Evolutionary conservation across 306 rosid genomes (phyloP).

Genomic region (Leucaena leucocephala): DNA sequence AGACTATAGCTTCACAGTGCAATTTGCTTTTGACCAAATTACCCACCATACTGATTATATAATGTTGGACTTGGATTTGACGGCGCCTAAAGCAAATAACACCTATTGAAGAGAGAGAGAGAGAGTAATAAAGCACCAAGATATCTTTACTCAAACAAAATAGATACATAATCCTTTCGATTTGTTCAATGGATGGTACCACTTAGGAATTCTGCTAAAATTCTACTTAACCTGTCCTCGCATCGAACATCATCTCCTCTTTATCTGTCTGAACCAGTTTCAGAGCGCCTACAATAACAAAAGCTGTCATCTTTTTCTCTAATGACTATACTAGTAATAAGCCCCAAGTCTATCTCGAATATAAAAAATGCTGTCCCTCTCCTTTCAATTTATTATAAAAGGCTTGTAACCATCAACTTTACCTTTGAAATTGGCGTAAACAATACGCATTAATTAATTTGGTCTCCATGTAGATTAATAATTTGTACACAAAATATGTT

Average conservation of each 20-base stretch:
- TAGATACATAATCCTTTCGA: background rate
- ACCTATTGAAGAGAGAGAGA: background rate
- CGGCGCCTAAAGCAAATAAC: conserved; percentile 14
- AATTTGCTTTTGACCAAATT: conserved; percentile 40
- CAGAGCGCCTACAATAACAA: conserved; percentile 15
- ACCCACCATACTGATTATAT: conserved; percentile 11
- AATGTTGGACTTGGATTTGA: conserved; percentile 31
- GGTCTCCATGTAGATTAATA: background rate
- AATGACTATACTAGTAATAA: background rate
- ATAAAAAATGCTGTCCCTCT: background rate
- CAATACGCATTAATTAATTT: background rate
- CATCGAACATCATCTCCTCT: background rate
- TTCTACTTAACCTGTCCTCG: background rate
- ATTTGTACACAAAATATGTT: background rate
- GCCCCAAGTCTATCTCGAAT: background rate
- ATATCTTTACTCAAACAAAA: background rate
- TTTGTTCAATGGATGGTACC: background rate
- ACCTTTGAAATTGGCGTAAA: background rate
- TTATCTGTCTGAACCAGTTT: conserved; percentile 29
- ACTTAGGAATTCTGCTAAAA: background rate
- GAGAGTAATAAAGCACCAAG: background rate
- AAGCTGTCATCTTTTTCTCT: background rate
- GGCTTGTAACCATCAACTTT: background rate
- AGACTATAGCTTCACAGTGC: background rate
- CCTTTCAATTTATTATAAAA: background rate